Evolutionary conservation across 2,329 filamentous ascomycete genomes (phyloP), one percentile per base, ranked within the genome.

Genomic region (Chaetomium sp.): DNA sequence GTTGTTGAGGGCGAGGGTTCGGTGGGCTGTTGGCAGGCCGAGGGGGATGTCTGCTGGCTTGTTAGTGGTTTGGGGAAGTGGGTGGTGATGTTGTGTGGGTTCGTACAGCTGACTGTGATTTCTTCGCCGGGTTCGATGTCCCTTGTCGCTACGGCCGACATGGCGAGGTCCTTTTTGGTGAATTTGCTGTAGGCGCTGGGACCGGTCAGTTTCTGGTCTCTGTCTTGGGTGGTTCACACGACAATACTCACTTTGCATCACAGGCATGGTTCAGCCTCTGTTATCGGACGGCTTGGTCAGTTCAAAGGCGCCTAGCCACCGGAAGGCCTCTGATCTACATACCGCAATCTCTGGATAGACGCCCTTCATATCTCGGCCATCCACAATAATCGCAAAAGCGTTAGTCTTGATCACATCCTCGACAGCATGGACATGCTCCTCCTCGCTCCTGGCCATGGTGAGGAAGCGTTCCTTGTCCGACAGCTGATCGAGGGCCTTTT

Each of bases 181-280:
- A 76, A 76, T 3, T 74, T 72, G 50, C 71, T 74, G 27, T 74
- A 76, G 25, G 75, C 71, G 60, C 76, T 78, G 54, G 5, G 51
- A n/a, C 2, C 0, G 10, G 51, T 63, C 13, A 64, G 59, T 4
- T 67, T 73, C 57, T 62, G 21, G 19, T 8, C 31, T 23, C 19
- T 5, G 9, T 10, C 31, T 19, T 16, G 16, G 13, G 13, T 38
- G 4, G 9, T 35, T 38, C 38, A 13, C 27, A n/a, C 9, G 19
- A 29, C 31, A 25, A 10, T 9, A 12, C 51, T 55, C 12, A 78
- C 76, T 77, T 78, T 42, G 76, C 75, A 60, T 70, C 72, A 55
- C 76, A 78, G 0, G 71, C 76, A 45, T 78, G 76, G 62, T 78
- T 78, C 45, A 78, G 57, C 33, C 75, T 74, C 76, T 78, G 29